Conservation (phyloP, 2,329 filamentous ascomycete genomes). For the Ceratocystis variospora region DNA sequence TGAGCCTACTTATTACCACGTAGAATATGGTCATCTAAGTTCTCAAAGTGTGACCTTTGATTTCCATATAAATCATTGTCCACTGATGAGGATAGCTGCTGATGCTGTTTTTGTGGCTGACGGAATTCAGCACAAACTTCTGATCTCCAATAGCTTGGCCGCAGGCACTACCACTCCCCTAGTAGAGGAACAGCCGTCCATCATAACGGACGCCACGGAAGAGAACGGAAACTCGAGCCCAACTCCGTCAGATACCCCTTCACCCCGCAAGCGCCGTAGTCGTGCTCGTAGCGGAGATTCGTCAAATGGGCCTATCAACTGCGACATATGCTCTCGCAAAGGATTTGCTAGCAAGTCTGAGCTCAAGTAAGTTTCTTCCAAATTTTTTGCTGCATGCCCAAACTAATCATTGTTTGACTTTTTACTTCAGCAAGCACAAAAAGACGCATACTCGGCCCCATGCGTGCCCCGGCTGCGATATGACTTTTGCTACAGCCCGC, state of each 20-base stretch:
- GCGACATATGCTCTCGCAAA: background rate
- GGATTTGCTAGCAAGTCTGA: background rate
- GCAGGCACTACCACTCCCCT: background rate
- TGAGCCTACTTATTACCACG: background rate
- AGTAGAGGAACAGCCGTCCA: background rate
- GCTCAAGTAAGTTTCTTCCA: background rate
- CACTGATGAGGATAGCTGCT: background rate
- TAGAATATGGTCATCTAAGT: background rate
- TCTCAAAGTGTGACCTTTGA: background rate
- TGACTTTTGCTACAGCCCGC: constrained; percentile 7
- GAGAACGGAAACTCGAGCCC: background rate
- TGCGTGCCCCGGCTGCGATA: constrained; percentile 9
- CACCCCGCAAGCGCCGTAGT: background rate
- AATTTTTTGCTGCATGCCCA: background rate
- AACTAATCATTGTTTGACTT: background rate
- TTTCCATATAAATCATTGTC: background rate
- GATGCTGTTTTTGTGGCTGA: background rate
- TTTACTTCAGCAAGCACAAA: constrained; percentile 5
- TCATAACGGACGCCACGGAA: background rate
- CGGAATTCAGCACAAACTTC: background rate
- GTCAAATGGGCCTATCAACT: background rate
- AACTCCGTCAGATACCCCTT: background rate
- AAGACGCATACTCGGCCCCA: constrained; percentile 5
- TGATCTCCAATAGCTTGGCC: background rate
- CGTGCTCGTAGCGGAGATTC: background rate